Conservation (phyloP, 257 asterid species). For the Hygrophila difformis region DNA sequence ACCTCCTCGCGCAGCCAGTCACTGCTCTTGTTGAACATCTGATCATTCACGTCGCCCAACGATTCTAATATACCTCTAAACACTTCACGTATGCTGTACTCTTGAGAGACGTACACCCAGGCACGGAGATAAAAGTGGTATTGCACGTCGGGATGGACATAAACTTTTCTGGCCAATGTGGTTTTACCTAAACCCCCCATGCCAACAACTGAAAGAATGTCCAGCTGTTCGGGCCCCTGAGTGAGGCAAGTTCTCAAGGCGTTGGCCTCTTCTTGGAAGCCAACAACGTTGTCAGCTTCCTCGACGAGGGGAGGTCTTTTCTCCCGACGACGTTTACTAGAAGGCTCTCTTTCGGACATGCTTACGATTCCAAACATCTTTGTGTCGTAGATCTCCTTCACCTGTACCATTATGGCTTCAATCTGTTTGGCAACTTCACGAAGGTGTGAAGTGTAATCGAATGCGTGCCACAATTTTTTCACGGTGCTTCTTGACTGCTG, state of each 20-base stretch:
- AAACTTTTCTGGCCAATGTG: constrained; percentile 24
- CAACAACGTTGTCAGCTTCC: constrained; percentile 28
- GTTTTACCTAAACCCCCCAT: constrained; percentile 33
- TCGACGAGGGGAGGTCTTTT: constrained; percentile 26
- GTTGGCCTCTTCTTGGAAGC: constrained; percentile 27
- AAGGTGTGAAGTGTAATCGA: constrained; percentile 24
- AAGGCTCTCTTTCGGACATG: constrained; percentile 20
- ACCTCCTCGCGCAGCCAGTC: constrained; percentile 19
- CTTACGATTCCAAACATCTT: constrained; percentile 41
- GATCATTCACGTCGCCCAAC: constrained; percentile 13
- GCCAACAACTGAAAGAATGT: constrained; percentile 19
- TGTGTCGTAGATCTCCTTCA: constrained; percentile 28
- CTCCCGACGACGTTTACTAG: constrained; percentile 7
- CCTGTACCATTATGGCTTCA: constrained; percentile 19
- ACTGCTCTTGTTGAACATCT: constrained; percentile 19
- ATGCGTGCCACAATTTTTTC: constrained; percentile 6
- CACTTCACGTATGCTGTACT: constrained; percentile 25
- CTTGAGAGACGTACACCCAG: constrained; percentile 31
- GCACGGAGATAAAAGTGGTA: constrained; percentile 27
- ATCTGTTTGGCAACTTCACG: constrained; percentile 30
- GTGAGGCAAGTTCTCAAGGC: constrained; percentile 17
- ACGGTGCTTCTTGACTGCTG: constrained; percentile 25
- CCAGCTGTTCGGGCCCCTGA: constrained; percentile 17
- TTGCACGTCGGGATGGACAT: constrained; percentile 12
- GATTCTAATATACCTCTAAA: constrained; percentile 27